phyloP scores from a whole-genome alignment of 78 protist genomes.

The Blattamonas nauphoetae region DNA sequence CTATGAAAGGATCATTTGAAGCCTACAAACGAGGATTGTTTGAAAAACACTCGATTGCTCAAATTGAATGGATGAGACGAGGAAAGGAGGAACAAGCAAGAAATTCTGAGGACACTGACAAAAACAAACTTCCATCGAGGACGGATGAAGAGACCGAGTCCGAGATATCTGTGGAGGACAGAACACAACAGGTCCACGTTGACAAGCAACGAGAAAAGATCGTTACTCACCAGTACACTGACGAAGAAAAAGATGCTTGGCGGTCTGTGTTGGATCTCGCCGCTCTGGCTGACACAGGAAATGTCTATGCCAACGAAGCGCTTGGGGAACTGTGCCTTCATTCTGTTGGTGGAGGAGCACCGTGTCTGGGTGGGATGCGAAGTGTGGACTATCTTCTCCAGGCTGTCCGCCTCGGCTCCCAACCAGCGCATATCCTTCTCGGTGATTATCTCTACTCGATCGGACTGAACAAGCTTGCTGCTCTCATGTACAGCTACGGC shows the following conservation, averaged over 20 bases:
- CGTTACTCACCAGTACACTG: background rate
- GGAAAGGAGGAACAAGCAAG: background rate
- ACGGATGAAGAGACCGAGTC: background rate
- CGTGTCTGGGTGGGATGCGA: background rate
- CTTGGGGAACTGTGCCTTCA: background rate
- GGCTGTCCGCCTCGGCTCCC: background rate
- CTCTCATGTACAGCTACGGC: background rate
- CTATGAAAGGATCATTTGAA: background rate
- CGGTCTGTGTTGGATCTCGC: background rate
- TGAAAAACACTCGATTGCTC: background rate
- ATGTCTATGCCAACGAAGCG: background rate
- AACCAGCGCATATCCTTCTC: background rate
- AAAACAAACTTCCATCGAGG: no score
- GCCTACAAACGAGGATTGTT: background rate
- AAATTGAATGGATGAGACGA: background rate
- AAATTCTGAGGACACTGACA: background rate
- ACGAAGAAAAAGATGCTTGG: background rate
- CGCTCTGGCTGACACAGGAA: background rate
- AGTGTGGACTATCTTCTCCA: background rate
- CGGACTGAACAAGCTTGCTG: background rate
- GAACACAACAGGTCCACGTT: background rate
- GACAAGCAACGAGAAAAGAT: background rate
- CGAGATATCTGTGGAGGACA: background rate
- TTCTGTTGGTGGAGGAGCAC: background rate
- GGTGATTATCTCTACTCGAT: background rate